Base-by-base conservation (phyloP, 2,329 filamentous ascomycete genomes). In the Fusarium domesticum region DNA sequence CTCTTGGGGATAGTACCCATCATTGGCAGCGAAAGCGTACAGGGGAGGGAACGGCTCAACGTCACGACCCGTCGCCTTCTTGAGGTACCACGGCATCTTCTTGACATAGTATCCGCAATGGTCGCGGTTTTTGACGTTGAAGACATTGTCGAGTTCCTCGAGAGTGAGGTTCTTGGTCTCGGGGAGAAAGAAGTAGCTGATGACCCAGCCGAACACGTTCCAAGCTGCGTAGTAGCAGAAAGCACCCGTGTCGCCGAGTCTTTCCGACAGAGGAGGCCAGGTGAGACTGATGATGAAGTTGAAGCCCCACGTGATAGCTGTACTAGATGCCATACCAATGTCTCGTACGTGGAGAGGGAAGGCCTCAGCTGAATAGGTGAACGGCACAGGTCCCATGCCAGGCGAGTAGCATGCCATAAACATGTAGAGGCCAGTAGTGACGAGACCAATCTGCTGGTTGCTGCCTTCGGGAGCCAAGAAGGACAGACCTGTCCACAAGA, bases 361-460 rank as follows among this genome's bases (percentile, higher is more conserved):
- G 0, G 76, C 78, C 51, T 81, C 78, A 1, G 78, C 78, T 0
- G 75, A 78, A 57, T 81, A 81, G 0, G 77, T 81, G 51, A 81
- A 81, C 0, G 78, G 77, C 0, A 81, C 78, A 0, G 78, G 77
- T 0, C 78, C 78, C 37, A 78, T 74, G 14, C 78, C 77, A 0
- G 76, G 75, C 0, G 68, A 70, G 53, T 72, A 72, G 11, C 69
- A 60, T 1, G 65, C 62, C 51, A 66, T 67, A 41, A 72, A 72
- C 5, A 70, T 47, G 47, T 71, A 72, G 2, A 72, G 61, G 0
- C 68, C 67, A 0, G 62, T 48, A 2, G 66, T 65, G 8, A 72
- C 58, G n/a, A 60, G 64, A 1, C 48, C 66, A 6, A 70, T 57
- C 3, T 59, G 60, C 1, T 39, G 36, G 4, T 45, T 46, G 1